Evolutionary conservation across 192 early-diverging fungal species (phyloP), one percentile per base, ranked within the genome.

Genomic region (Coemansia sp.): DNA sequence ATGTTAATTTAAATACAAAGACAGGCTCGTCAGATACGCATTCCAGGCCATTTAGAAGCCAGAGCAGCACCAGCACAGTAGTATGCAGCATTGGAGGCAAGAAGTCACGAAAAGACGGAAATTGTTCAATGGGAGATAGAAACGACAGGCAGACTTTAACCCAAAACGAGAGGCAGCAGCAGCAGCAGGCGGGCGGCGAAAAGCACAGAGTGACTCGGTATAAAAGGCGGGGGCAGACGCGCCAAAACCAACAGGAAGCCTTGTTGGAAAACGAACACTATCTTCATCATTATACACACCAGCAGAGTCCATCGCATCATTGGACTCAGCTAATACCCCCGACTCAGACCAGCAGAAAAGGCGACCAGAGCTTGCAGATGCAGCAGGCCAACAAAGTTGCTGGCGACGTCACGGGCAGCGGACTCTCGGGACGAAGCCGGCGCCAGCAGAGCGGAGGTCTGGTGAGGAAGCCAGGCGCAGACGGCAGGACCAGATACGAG

Each of bases 221-320:
- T 11, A 58, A 63, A 56, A 57, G 63, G 63, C 63, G 47, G 8
- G 57, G 57, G n/a, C 49, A 61, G 45, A n/a, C 21, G 42, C 47
- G 41, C n/a, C 47, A 61, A 51, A 41, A 59, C 36, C 48, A 65
- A 22, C 70, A 22, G 36, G 16, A 63, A 41, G 5, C 39, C 1
- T 37, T 39, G 41, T 4, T 40, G 46, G 41, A 51, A 47, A 51
- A 42, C 49, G n/a, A 52, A 9, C 16, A 18, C 48, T 18, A 43
- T n/a, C 39, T 18, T 10, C 46, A 52, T 19, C 48, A 19, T 37
- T 11, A 37, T 18, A 26, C 48, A 43, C 43, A 71, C 10, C 64
- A 62, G 22, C 41, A 49, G n/a, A 63, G 48, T 48, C 56, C 63
- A 2, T 62, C 64, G 40, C 51, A 54, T 6, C 21, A 21, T 8